Percentiles rank a stretch among this genome's conserved stretches.
phyloP scores from a whole-genome alignment of 176 grass and related monocot genomes.

The Cenchrus fungigraminus region DNA sequence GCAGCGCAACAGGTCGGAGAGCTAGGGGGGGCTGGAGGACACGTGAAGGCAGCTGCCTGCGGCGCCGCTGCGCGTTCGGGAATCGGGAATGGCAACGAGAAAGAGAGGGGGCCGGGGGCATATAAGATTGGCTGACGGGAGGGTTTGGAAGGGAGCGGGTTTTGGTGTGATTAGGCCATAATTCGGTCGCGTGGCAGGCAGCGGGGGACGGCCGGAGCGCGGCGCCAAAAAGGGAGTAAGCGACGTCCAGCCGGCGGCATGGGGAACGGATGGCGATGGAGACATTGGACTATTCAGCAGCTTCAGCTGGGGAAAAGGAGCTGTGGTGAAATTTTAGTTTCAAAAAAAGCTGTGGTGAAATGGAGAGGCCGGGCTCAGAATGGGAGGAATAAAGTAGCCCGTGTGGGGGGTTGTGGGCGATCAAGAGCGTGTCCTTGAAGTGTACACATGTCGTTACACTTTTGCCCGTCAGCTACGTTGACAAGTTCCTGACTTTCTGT shows the following conservation, averaged over 20 bases:
- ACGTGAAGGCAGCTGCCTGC: conserved; percentile 47
- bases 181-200: conserved; percentile 55
- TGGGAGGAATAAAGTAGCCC: conserved; percentile 26
- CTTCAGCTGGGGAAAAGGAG: neutral
- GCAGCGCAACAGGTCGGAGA: conserved; percentile 21
- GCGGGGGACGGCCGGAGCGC: conserved; percentile 13
- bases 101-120: neutral
- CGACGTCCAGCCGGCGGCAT: neutral
- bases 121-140: conserved; percentile 45
- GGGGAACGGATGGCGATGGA: neutral
- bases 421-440: neutral
- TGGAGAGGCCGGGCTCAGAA: conserved; percentile 22
- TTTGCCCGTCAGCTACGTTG: conserved; percentile 6
- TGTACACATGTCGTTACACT: neutral
- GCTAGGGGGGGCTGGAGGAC: neutral
- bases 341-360: conserved; percentile 23
- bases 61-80: conserved; percentile 5
- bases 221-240: conserved; percentile 19
- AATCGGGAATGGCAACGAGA: conserved; percentile 32
- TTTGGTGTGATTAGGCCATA: conserved; percentile 66
- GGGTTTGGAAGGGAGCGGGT: conserved; percentile 50
- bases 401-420: neutral
- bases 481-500: neutral
- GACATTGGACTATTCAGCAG: conserved; percentile 14
- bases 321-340: neutral